Conservation (phyloP, 768 basidiomycete species). For the Cystobasidium tubakii region DNA sequence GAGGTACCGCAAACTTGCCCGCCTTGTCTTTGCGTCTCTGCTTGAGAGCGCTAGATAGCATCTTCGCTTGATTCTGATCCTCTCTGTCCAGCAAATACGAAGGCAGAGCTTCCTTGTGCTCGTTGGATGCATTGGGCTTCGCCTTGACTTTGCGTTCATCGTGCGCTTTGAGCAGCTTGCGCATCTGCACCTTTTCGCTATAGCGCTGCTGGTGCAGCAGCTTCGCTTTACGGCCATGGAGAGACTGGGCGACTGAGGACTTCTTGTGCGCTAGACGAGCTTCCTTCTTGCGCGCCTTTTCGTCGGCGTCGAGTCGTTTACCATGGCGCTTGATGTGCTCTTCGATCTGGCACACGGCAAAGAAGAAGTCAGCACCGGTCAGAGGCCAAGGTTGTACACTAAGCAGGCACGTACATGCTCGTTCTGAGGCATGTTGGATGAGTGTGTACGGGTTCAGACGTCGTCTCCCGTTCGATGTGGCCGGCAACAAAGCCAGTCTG, state of each 20-base stretch:
- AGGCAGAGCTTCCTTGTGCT: slow-evolving; percentile 85
- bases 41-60: slow-evolving; percentile 89
- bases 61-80: slow-evolving; percentile 96
- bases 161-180: slow-evolving; percentile 98
- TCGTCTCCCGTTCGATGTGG: neutral
- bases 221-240: slow-evolving; percentile 95
- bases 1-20: slow-evolving; percentile 90
- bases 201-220: slow-evolving; percentile 94
- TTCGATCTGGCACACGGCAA: neutral
- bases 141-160: slow-evolving; percentile 98
- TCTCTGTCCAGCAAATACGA: slow-evolving; percentile 95
- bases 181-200: slow-evolving; percentile 95
- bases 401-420: slow-evolving; percentile 67
- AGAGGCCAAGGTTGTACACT: too few species aligned
- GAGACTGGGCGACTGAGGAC: slow-evolving; percentile 81
- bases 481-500: neutral
- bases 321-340: slow-evolving; percentile 63
- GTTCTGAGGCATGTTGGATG: slow-evolving; percentile 59
- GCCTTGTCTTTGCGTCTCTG: slow-evolving; percentile 99
- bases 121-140: slow-evolving; percentile 65
- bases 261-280: slow-evolving; percentile 54
- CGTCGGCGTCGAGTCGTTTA: slow-evolving; percentile 88
- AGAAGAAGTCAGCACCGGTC: too few species aligned
- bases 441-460: neutral
- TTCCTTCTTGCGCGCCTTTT: slow-evolving; percentile 64